A percentile compares a stretch with the other conserved stretches of the same genome.
Evolutionary conservation across 2,329 filamentous ascomycete species (phyloP).

Genomic region (Penicillium crustosum): DNA sequence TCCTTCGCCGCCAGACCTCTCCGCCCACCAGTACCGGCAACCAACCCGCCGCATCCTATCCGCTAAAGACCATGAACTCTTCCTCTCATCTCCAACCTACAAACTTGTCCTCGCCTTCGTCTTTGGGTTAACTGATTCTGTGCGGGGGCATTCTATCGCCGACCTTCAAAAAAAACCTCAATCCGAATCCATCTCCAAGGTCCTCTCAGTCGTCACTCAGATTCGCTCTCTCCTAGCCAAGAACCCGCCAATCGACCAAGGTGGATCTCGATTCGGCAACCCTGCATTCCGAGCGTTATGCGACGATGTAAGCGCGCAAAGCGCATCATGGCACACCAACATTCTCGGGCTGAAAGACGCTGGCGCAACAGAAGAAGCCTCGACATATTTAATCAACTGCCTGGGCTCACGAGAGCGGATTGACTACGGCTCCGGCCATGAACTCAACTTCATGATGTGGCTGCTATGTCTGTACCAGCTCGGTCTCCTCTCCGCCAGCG

Average conservation of each 20-base stretch:
- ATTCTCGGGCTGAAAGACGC: constrained; percentile 40
- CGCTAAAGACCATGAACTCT: constrained; percentile 73
- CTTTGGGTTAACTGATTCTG: constrained; percentile 80
- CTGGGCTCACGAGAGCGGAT: constrained; percentile 86
- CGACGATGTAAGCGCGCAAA: constrained; percentile 48
- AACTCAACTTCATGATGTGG: constrained; percentile 97
- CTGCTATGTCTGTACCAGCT: constrained; percentile 89
- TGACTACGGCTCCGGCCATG: constrained; percentile 96
- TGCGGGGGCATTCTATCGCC: constrained; percentile 51
- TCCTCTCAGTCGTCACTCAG: constrained; percentile 69
- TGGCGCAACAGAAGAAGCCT: constrained; percentile 66
- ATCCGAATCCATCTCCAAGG: constrained; percentile 60
- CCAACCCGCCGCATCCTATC: constrained; percentile 82
- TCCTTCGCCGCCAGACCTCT: constrained; percentile 64
- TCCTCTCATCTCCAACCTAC: constrained; percentile 74
- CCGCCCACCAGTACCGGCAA: constrained; percentile 60
- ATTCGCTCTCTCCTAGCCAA: constrained; percentile 65
- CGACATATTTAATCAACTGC: constrained; percentile 75
- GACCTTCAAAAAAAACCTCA: constrained; percentile 38
- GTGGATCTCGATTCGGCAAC: constrained; percentile 91
- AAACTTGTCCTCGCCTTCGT: constrained; percentile 78
- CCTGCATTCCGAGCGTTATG: constrained; percentile 83
- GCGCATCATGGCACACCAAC: constrained; percentile 43
- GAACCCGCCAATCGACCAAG: constrained; percentile 80
- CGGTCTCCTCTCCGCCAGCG: constrained; percentile 58